Evolutionary conservation across 2,329 filamentous ascomycete genomes (phyloP).

Genomic region (Xylaria arbuscula): DNA sequence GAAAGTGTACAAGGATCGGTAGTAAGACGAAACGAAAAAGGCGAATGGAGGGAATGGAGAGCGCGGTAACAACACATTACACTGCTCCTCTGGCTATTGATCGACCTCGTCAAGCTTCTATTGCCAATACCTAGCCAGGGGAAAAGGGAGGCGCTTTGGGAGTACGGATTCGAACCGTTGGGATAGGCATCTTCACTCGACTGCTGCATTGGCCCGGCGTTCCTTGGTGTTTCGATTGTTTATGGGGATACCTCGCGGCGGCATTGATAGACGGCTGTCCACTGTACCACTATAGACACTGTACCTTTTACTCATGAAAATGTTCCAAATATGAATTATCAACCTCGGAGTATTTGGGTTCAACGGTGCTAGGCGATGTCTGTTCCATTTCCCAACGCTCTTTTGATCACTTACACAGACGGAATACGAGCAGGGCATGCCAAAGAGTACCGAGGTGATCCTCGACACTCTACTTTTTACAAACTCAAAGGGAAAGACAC

Average conservation of each 20-base stretch:
- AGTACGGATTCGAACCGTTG: slow-evolving; percentile 36
- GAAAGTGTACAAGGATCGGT: slow-evolving; percentile 91
- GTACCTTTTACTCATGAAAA: slow-evolving; percentile 37
- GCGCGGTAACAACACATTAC: background rate
- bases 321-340: background rate
- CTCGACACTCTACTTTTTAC: background rate
- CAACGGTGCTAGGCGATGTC: background rate
- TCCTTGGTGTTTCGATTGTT: slow-evolving; percentile 47
- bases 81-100: slow-evolving; percentile 19
- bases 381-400: no score
- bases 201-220: slow-evolving; percentile 65
- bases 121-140: background rate
- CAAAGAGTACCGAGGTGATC: background rate
- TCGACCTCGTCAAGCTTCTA: slow-evolving; percentile 9
- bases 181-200: slow-evolving; percentile 66
- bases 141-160: slow-evolving; percentile 20
- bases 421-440: background rate
- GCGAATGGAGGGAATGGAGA: background rate
- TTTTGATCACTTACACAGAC: no score
- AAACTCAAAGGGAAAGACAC: background rate
- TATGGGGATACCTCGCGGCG: slow-evolving; percentile 32
- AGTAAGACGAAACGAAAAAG: slow-evolving; percentile 42
- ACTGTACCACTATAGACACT: slow-evolving; percentile 45
- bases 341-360: background rate
- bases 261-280: slow-evolving; percentile 30